These are phyloP conservation scores for Neurospora sp. DNA, from an alignment of 2,329 filamentous ascomycete species.

Conservation along the genomic window DNA sequence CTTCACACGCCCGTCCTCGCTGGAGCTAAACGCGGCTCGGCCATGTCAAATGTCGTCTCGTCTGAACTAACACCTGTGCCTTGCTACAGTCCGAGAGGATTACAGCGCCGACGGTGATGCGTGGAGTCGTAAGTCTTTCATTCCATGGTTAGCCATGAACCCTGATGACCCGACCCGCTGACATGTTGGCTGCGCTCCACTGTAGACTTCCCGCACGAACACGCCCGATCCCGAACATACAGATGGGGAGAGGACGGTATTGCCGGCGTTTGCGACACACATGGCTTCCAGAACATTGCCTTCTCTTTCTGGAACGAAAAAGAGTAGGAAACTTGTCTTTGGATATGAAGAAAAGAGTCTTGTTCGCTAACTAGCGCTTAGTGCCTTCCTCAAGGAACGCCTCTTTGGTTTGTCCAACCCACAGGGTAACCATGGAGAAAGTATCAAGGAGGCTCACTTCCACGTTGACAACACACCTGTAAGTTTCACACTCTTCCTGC, in stretches of 20 bases:
- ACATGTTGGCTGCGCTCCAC: conserved; percentile 1
- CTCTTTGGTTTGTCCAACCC: conserved; percentile 93
- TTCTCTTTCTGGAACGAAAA: conserved; percentile 98
- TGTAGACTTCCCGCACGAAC: conserved; percentile 84
- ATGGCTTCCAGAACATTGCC: conserved; percentile 83
- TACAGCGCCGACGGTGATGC: conserved; percentile 85
- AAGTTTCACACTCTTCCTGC: conserved; percentile 20
- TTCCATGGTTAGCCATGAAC: neutral
- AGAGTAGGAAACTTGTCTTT: conserved; percentile 48
- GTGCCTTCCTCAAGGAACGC: conserved; percentile 87
- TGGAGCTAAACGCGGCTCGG: neutral
- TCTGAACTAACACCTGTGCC: conserved; percentile 13
- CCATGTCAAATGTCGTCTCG: neutral
- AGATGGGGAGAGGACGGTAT: conserved; percentile 97
- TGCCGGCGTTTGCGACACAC: conserved; percentile 83
- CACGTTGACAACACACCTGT: conserved; percentile 87
- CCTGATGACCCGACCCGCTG: conserved; percentile 5
- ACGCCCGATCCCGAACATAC: conserved; percentile 79
- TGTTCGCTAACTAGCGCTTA: conserved; percentile 35
- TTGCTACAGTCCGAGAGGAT: conserved; percentile 67
- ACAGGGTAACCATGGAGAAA: conserved; percentile 94
- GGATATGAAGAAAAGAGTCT: neutral
- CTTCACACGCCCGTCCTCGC: neutral
- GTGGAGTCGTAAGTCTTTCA: conserved; percentile 69
- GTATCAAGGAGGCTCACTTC: conserved; percentile 93